These are phyloP conservation scores for Cladosporium sp. DNA, from an alignment of 2,329 filamentous ascomycete genomes.

Conservation along the genomic window DNA sequence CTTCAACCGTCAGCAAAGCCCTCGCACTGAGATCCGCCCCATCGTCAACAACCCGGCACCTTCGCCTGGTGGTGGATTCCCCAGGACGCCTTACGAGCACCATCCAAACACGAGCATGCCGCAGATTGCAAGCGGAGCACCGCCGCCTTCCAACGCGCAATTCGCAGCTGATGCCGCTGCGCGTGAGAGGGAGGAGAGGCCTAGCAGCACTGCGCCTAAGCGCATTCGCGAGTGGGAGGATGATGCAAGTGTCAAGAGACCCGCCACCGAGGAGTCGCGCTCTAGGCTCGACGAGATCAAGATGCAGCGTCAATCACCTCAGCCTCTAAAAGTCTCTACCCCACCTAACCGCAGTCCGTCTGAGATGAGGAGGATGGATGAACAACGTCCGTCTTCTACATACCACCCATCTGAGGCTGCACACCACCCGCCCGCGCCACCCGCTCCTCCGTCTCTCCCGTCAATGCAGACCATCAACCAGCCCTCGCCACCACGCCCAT, in stretches of 20 bases:
- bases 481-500: conserved; percentile 50
- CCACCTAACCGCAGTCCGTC: conserved; percentile 80
- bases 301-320: conserved; percentile 59
- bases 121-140: conserved; percentile 65
- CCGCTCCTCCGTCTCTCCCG: conserved; percentile 42
- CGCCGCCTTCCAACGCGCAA: conserved; percentile 57
- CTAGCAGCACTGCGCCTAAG: conserved; percentile 74
- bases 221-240: conserved; percentile 91
- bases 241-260: conserved; percentile 69
- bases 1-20: conserved; percentile 56
- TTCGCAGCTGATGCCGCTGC: conserved; percentile 62
- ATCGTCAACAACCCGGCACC: conserved; percentile 74
- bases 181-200: conserved; percentile 67
- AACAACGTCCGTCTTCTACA: conserved; percentile 59
- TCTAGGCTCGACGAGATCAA: conserved; percentile 81
- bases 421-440: conserved; percentile 64
- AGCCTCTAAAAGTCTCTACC: conserved; percentile 43
- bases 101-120: conserved; percentile 60
- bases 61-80: conserved; percentile 86
- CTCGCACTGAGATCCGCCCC: conserved; percentile 76
- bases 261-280: conserved; percentile 80
- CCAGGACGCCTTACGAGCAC: conserved; percentile 74
- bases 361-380: conserved; percentile 57
- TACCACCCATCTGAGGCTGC: conserved; percentile 93
- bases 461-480: conserved; percentile 44